A percentile compares a stretch with the other conserved stretches of the same genome.
Evolutionary conservation across 345 rosid species (phyloP).

Genomic region (Gossypium turneri): DNA sequence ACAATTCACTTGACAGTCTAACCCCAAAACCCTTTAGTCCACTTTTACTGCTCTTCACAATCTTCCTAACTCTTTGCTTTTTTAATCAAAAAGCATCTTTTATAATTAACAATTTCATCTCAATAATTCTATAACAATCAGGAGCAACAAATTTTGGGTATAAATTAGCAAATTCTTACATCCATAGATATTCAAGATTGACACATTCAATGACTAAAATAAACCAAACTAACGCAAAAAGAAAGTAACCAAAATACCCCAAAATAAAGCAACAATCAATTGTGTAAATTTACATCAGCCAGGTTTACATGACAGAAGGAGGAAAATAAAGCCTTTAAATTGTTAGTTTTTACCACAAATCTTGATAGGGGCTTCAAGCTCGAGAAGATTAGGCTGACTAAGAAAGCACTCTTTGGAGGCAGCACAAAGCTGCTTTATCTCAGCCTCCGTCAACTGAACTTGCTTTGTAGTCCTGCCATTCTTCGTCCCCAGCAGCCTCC

Average conservation of each 20-base stretch:
- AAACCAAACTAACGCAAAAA: background rate
- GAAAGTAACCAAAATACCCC: background rate
- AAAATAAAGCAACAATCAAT: background rate
- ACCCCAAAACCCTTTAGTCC: background rate
- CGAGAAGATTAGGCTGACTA: slow-evolving; percentile 42
- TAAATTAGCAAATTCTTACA: background rate
- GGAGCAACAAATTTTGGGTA: background rate
- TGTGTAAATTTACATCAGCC: background rate
- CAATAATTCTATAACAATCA: background rate
- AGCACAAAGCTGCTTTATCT: slow-evolving; percentile 37
- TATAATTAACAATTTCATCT: background rate
- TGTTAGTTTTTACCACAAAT: slow-evolving; percentile 34
- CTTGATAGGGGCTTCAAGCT: slow-evolving; percentile 46
- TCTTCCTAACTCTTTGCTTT: background rate
- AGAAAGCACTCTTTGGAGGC: slow-evolving; percentile 42
- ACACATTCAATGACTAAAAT: background rate
- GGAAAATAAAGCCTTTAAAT: background rate
- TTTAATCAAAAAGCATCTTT: background rate
- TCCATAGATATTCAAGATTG: background rate
- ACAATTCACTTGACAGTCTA: background rate
- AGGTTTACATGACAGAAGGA: background rate
- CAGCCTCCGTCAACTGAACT: slow-evolving; percentile 33
- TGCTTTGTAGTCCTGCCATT: slow-evolving; percentile 29
- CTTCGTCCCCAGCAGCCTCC: slow-evolving; percentile 37
- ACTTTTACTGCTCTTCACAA: background rate